These are phyloP conservation scores for Yarrowia sp. DNA, from an alignment of 805 yeast genomes.

Conservation along the genomic window DNA sequence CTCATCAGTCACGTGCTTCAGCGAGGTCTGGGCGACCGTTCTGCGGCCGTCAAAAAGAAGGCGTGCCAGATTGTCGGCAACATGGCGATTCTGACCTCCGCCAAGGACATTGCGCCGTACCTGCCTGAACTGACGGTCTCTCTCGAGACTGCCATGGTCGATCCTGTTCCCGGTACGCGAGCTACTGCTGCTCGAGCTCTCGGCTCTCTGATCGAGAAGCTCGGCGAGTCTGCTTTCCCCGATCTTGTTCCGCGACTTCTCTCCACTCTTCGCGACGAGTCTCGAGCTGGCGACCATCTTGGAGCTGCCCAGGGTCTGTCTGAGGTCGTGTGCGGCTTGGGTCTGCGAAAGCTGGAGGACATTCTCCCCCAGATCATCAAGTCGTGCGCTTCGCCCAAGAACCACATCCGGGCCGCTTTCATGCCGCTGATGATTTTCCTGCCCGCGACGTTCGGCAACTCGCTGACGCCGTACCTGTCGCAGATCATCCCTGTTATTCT, in stretches of 20 bases:
- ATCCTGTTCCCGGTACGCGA: constrained; percentile 95
- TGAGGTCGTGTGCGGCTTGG: constrained; percentile 91
- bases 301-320: constrained; percentile 97
- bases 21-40: constrained; percentile 91
- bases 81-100: constrained; percentile 93
- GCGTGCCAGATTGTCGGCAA: constrained; percentile 98
- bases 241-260: constrained; percentile 78
- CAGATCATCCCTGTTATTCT: constrained; percentile 89
- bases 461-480: constrained; percentile 83
- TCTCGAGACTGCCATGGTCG: constrained; percentile 92
- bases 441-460: constrained; percentile 92
- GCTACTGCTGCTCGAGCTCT: constrained; percentile 97
- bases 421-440: constrained; percentile 84
- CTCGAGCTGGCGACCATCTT: constrained; percentile 82
- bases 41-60: constrained; percentile 88
- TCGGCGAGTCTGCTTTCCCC: constrained; percentile 96
- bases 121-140: constrained; percentile 73
- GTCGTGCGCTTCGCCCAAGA: constrained; percentile 63
- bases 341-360: constrained; percentile 83
- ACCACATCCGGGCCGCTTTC: constrained; percentile 83
- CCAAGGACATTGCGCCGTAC: constrained; percentile 81
- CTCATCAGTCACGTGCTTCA: constrained; percentile 90
- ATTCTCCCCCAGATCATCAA: constrained; percentile 74
- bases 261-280: constrained; percentile 70
- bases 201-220: constrained; percentile 91